phyloP scores from a whole-genome alignment of 2,329 filamentous ascomycete species.

The Fusarium tricinctum region DNA sequence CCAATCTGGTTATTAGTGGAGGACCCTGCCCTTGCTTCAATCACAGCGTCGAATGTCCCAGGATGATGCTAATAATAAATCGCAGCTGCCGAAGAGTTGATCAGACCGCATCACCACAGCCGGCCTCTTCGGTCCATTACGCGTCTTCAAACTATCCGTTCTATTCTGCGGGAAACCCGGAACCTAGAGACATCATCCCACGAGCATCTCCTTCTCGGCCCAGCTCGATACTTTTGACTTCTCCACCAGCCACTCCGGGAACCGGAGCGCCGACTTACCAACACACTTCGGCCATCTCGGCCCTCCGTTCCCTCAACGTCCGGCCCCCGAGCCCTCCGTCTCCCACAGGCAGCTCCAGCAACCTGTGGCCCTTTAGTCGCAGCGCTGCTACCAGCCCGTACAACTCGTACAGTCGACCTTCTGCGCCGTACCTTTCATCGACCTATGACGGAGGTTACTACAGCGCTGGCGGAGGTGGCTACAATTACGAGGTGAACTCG shows the following conservation, averaged over 20 bases:
- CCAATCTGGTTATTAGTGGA: constrained; percentile 29
- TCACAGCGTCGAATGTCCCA: constrained; percentile 14
- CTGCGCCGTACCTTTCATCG: constrained; percentile 62
- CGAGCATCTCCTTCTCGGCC: constrained; percentile 74
- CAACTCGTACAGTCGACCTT: constrained; percentile 63
- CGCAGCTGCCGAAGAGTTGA: constrained; percentile 68
- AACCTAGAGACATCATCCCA: constrained; percentile 73
- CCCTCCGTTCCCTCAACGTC: constrained; percentile 68
- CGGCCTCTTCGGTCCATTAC: constrained; percentile 51
- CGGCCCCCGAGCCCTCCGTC: constrained; percentile 70
- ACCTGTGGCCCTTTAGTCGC: constrained; percentile 68
- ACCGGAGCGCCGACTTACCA: constrained; percentile 53
- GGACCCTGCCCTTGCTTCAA: constrained; percentile 31
- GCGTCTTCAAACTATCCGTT: constrained; percentile 59
- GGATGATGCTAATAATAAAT: constrained; percentile 42
- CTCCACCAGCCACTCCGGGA: constrained; percentile 65
- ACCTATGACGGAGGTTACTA: constrained; percentile 65
- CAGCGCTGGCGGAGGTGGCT: constrained; percentile 51
- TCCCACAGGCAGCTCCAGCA: constrained; percentile 59
- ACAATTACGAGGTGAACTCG: constrained; percentile 55
- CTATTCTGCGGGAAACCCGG: constrained; percentile 62
- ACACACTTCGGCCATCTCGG: constrained; percentile 67
- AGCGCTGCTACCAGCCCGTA: constrained; percentile 67
- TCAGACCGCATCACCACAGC: constrained; percentile 56
- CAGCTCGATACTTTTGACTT: constrained; percentile 66